Evolutionary conservation across 306 rosid genomes (phyloP).

Genomic region (Nissolia schottii): DNA sequence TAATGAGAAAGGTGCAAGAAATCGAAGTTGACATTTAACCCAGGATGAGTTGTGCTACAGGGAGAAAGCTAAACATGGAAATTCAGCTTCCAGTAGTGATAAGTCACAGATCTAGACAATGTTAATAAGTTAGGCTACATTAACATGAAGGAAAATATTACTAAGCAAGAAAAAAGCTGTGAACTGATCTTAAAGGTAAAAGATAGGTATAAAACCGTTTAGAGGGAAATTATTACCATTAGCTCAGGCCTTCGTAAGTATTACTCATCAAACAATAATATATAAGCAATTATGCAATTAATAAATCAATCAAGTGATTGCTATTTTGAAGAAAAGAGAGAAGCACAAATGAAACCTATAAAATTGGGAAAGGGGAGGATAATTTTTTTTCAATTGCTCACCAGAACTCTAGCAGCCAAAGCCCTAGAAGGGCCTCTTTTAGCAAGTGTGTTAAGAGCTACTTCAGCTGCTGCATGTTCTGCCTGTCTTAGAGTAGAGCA

Average conservation of each 20-base stretch:
- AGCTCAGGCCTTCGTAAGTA: neutral
- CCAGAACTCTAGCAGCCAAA: constrained; percentile 84
- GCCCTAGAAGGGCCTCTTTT: constrained; percentile 73
- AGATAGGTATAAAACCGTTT: neutral
- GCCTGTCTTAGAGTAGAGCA: constrained; percentile 80
- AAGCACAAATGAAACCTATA: neutral
- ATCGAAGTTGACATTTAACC: neutral
- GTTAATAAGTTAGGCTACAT: neutral
- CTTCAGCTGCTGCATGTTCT: constrained; percentile 85
- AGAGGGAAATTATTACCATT: neutral
- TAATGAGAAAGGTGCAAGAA: constrained; percentile 1
- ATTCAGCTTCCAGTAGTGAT: neutral
- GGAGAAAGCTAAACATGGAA: neutral
- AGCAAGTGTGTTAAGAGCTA: constrained; percentile 69
- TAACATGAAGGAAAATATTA: too few relatives aligned
- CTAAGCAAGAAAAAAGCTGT: too few relatives aligned
- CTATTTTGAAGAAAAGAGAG: neutral
- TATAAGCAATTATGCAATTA: neutral
- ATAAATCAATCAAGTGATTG: constrained; percentile 5
- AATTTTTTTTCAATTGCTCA: constrained; percentile 23
- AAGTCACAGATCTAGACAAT: neutral
- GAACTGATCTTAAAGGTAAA: neutral
- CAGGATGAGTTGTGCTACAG: neutral
- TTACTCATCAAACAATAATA: neutral
- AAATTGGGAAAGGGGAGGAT: neutral